Conservation (phyloP, 495 filamentous ascomycete genomes). For the Viridothelium virens region DNA sequence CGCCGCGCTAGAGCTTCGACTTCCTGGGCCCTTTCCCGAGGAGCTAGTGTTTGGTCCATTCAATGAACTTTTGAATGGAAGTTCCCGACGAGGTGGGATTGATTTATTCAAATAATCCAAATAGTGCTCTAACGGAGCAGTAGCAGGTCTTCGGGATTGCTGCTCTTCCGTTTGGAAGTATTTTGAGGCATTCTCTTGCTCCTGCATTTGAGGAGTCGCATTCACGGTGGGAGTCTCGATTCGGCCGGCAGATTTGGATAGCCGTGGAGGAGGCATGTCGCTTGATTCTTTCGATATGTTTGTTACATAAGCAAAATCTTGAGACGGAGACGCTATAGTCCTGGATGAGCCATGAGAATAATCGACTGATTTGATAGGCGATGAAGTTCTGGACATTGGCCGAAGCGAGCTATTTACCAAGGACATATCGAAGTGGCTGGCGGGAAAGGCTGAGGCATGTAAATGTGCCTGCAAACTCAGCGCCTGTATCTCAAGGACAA, state of each 20-base stretch:
- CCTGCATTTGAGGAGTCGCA: neutral
- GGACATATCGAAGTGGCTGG: neutral
- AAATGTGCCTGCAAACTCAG: neutral
- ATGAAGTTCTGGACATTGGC: neutral
- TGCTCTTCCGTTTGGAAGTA: constrained; percentile 7
- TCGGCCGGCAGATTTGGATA: constrained; percentile 6
- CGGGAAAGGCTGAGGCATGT: neutral
- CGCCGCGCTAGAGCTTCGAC: constrained; percentile 20
- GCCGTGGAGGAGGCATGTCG: constrained; percentile 12
- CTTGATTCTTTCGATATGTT: neutral
- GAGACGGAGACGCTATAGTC: neutral
- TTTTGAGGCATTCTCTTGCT: constrained; percentile 9
- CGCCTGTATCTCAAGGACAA: neutral
- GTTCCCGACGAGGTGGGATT: constrained; percentile 34
- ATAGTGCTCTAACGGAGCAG: constrained; percentile 12
- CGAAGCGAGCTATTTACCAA: neutral
- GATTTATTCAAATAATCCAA: constrained; percentile 10
- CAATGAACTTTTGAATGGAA: constrained; percentile 31
- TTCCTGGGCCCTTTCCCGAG: neutral
- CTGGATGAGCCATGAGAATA: neutral
- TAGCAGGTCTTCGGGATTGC: constrained; percentile 13
- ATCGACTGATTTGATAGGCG: neutral
- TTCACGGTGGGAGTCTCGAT: neutral
- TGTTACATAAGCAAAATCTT: neutral
- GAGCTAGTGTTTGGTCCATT: constrained; percentile 8